Base-by-base conservation (phyloP, 2,329 filamentous ascomycete genomes). In the Fusarium chaquense region DNA sequence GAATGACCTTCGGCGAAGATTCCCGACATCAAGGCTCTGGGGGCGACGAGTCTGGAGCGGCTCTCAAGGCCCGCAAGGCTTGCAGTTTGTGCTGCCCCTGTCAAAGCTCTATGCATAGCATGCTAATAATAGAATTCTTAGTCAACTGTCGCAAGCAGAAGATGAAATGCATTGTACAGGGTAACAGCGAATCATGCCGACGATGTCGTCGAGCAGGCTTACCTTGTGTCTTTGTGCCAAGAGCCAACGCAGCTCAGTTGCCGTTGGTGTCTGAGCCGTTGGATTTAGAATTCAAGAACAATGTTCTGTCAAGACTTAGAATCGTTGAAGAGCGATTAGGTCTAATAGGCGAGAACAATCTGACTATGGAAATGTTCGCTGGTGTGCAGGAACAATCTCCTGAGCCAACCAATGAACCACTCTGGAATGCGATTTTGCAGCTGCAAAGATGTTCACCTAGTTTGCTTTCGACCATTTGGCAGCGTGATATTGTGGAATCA, bases 91-190 rank as follows among this genome's bases (percentile, higher is more conserved):
- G 18, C 26, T 7, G 15, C 20, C 26, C 30, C 8, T 61, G 24
- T 33, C 20, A 5, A 16, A 32, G 12, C 18, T 26, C 11, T n/a
- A 16, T 33, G 15, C 20, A n/a, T 15, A 11, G 22, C 7, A 35
- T 33, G 49, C 58, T 63, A 45, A 63, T 58, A 22, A 50, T 49
- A 44, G 28, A 46, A 22, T 10, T 26, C n/a, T 28, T 11, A 63
- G 61, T 63, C 10, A 63, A 63, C 6, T 63, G 58, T 33, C 59
- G 61, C 16, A 63, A 63, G 36, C 61, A 63, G 6, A 63, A 63
- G 24, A 63, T 63, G 58, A 63, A 63, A 63, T 63, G 58, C 13
- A 60, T 63, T 15, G 28, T 63, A 16, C 61, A 63, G 61, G 58
- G 58, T 58, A 63, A 33, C 15, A 63, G 7, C 8, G 61, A 63